phyloP scores from a whole-genome alignment of 371 early-diverging fungal species.

The Blakeslea trispora region DNA sequence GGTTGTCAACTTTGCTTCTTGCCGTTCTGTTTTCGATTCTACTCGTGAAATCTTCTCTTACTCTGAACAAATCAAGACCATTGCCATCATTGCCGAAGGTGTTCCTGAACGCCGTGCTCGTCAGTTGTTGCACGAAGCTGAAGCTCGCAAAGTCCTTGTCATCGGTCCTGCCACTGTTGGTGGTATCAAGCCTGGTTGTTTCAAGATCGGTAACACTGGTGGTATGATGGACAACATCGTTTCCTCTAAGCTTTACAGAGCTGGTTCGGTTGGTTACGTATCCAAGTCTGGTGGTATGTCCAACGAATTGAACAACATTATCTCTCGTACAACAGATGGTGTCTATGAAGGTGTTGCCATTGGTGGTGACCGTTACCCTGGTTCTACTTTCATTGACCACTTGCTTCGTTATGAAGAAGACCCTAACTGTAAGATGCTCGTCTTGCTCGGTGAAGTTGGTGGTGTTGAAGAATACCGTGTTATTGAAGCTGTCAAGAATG shows the following conservation, averaged over 20 bases:
- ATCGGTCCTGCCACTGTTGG: conserved; percentile 99
- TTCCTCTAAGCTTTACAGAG: conserved; percentile 92
- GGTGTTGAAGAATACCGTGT: conserved; percentile 97
- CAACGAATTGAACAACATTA: conserved; percentile 98
- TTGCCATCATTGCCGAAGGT: conserved; percentile 98
- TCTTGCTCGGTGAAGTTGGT: conserved; percentile 97
- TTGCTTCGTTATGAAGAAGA: conserved; percentile 92
- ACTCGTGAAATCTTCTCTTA: conserved; percentile 85
- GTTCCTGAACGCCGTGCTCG: conserved; percentile 97
- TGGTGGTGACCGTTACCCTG: conserved; percentile 98
- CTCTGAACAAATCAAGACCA: conserved; percentile 81
- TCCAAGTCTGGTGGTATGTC: conserved; percentile 99
- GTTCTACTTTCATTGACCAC: conserved; percentile 98
- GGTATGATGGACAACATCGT: conserved; percentile 99
- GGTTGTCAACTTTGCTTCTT: conserved; percentile 97
- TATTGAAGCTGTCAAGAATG: conserved; percentile 87
- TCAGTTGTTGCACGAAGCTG: conserved; percentile 84
- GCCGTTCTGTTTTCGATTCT: conserved; percentile 91
- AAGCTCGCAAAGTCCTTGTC: conserved; percentile 80
- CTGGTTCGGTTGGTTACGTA: conserved; percentile 96
- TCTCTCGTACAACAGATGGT: conserved; percentile 94
- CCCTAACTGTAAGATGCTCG: conserved; percentile 91
- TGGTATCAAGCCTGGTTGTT: conserved; percentile 98
- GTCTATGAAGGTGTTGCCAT: conserved; percentile 99
- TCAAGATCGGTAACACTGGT: conserved; percentile 99